A percentile compares a stretch with the other conserved stretches of the same genome.
Conservation (phyloP, 148 eudicot genomes). For the Talinum fruticosum region DNA sequence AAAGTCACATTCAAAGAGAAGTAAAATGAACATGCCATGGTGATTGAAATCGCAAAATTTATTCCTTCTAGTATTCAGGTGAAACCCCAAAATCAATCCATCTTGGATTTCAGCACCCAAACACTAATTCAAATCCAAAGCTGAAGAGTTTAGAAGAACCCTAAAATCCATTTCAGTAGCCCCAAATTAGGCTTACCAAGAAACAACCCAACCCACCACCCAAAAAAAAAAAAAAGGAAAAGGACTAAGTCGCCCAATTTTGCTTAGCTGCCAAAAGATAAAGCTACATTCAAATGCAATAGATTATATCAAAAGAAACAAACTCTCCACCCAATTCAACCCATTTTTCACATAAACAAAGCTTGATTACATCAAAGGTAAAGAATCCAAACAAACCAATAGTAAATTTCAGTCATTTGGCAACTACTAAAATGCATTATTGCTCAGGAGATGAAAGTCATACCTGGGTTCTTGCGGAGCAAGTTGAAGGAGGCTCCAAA, state of each 20-base stretch:
- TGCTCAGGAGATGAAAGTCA: neutral
- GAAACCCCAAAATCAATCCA: neutral
- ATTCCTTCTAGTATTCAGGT: neutral
- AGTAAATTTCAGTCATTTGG: neutral
- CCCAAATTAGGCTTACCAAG: neutral
- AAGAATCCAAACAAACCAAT: neutral
- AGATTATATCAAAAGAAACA: neutral
- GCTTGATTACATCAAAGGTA: neutral
- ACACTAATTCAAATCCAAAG: neutral
- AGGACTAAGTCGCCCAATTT: too few relatives aligned
- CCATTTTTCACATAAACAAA: neutral
- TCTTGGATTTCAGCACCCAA: neutral
- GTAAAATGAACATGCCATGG: too few relatives aligned
- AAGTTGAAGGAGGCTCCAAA: slow-evolving; percentile 15
- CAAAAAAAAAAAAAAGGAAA: neutral
- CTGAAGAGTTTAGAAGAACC: neutral
- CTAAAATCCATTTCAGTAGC: neutral
- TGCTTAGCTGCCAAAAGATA: too few relatives aligned
- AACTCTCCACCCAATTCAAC: neutral
- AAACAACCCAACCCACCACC: neutral
- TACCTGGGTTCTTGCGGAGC: slow-evolving; percentile 5
- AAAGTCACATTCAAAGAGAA: neutral
- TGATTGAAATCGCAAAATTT: neutral
- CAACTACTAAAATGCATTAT: neutral
- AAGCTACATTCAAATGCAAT: neutral